Conservation (phyloP, 345 rosid species). For the Aquilaria malaccensis region DNA sequence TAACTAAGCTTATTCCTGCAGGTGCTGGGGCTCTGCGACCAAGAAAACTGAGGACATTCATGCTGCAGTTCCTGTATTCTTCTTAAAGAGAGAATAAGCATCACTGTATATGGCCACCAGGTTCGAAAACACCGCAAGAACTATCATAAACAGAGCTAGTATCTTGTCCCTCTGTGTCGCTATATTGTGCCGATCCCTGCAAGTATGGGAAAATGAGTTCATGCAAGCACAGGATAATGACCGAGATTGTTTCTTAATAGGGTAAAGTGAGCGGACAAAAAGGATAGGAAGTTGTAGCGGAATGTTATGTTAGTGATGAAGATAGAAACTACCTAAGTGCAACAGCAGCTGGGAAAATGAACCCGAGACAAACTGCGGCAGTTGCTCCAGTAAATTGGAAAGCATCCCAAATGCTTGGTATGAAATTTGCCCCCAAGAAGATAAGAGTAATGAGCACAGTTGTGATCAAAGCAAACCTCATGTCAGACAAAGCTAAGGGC, state of each 20-base stretch:
- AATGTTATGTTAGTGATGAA: neutral
- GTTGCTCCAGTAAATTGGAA: constrained; percentile 70
- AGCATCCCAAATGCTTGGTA: constrained; percentile 67
- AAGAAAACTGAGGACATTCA: neutral
- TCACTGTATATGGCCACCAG: constrained; percentile 51
- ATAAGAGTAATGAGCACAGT: constrained; percentile 28
- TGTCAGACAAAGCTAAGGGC: constrained; percentile 42
- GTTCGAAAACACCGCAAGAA: constrained; percentile 50
- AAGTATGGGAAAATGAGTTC: neutral
- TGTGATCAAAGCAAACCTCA: constrained; percentile 58
- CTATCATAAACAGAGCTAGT: constrained; percentile 39
- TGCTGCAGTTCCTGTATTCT: constrained; percentile 11
- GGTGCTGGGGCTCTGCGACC: neutral
- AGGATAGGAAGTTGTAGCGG: too few relatives aligned
- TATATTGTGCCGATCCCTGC: constrained; percentile 45
- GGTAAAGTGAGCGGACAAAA: neutral
- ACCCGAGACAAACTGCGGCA: constrained; percentile 59
- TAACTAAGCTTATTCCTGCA: neutral
- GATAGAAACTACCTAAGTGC: constrained; percentile 28
- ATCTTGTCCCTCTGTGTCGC: constrained; percentile 45
- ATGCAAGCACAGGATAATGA: neutral
- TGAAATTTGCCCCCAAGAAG: constrained; percentile 60
- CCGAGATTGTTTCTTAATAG: neutral
- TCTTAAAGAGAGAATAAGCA: constrained; percentile 46
- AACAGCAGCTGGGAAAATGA: constrained; percentile 57